phyloP scores from a whole-genome alignment of 371 early-diverging fungal species.

The Mortierella sp. region DNA sequence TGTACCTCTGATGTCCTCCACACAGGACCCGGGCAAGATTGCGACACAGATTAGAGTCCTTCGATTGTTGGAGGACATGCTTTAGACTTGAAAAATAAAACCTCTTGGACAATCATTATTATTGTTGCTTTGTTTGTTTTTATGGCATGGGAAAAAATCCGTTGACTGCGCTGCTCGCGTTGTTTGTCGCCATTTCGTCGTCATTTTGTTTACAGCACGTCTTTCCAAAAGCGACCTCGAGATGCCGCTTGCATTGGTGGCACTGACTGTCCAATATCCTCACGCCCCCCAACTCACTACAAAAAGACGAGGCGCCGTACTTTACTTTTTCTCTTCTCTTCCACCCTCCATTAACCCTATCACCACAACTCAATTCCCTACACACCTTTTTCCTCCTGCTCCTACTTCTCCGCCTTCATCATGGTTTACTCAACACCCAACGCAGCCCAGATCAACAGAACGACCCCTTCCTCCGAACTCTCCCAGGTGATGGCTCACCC shows the following conservation, averaged over 20 bases:
- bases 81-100: conserved; percentile 16
- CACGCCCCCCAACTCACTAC: not conserved
- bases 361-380: not conserved
- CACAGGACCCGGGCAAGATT: conserved; percentile 35
- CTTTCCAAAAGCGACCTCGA: not conserved
- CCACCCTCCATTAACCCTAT: not conserved
- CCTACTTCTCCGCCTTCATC: not conserved
- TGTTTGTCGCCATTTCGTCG: not conserved
- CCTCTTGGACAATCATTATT: not conserved
- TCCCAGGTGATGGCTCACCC: conserved; percentile 17
- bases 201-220: not conserved
- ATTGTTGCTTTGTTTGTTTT: not conserved
- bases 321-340: not conserved
- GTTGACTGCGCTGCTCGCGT: not conserved
- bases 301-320: not conserved
- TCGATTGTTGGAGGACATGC: conserved; percentile 49
- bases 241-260: not conserved
- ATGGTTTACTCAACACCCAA: not conserved
- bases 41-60: conserved; percentile 40
- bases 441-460: conserved; percentile 8
- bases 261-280: not conserved
- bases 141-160: not conserved
- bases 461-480: conserved; percentile 13
- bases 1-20: conserved; percentile 35
- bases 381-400: not conserved